phyloP scores from a whole-genome alignment of 2,329 filamentous ascomycete genomes.

The Magnaporthiopsis rhizophila region DNA sequence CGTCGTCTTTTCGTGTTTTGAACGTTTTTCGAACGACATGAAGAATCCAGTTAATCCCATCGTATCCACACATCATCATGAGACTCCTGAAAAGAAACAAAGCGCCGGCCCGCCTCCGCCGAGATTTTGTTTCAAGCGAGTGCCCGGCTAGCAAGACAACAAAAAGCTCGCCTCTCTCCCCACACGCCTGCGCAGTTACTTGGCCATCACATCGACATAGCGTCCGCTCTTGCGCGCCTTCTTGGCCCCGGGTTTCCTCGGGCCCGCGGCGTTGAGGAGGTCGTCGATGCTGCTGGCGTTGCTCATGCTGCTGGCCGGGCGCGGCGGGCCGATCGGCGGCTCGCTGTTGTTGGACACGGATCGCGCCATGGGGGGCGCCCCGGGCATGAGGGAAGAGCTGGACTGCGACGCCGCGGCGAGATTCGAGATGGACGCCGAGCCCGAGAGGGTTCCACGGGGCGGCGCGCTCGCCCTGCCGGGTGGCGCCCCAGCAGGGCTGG shows the following conservation, averaged over 20 bases:
- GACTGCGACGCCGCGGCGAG: slow-evolving; percentile 22
- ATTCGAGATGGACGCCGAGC: slow-evolving; percentile 11
- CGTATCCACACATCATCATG: background rate
- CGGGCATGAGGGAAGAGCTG: slow-evolving; percentile 16
- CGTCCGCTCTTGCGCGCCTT: slow-evolving; percentile 75
- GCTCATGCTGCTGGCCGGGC: slow-evolving; percentile 75
- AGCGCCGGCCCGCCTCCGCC: background rate
- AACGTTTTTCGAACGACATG: background rate
- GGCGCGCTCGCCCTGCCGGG: slow-evolving; percentile 27
- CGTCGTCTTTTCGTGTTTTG: background rate
- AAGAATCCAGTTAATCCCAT: background rate
- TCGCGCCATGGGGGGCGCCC: slow-evolving; percentile 37
- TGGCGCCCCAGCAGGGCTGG: slow-evolving; percentile 34
- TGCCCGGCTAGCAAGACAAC: too few relatives aligned
- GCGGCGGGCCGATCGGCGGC: slow-evolving; percentile 43
- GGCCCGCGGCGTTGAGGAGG: slow-evolving; percentile 65
- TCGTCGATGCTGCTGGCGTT: slow-evolving; percentile 95
- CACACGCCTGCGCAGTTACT: slow-evolving; percentile 27
- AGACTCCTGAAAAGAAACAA: background rate
- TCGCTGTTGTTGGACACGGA: slow-evolving; percentile 39
- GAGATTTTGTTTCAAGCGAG: too few relatives aligned
- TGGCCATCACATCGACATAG: slow-evolving; percentile 95
- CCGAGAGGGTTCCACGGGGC: slow-evolving; percentile 14
- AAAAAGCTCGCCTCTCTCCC: background rate
- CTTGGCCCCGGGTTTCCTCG: slow-evolving; percentile 57